Evolutionary conservation across 163 green algal species (phyloP).

Genomic region (Scenedesmus sp.): DNA sequence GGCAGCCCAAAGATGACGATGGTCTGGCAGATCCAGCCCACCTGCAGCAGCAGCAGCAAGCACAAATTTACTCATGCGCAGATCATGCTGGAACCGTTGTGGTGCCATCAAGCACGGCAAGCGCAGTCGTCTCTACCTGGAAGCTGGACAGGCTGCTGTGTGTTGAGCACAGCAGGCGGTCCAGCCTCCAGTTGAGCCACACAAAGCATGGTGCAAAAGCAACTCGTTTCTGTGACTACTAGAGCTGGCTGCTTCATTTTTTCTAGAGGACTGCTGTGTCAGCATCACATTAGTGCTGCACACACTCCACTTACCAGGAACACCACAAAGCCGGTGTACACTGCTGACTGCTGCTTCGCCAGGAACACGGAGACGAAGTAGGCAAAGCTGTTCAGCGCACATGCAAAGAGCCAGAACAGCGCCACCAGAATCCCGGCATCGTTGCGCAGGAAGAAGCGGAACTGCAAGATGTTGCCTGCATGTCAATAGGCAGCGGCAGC

Average conservation of each 20-base stretch:
- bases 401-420: conserved; percentile 46
- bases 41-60: conserved; percentile 5
- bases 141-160: background rate
- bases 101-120: background rate
- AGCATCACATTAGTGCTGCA: background rate
- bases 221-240: no score
- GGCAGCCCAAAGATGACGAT: conserved; percentile 41
- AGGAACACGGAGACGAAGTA: conserved; percentile 51
- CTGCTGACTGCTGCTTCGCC: conserved; percentile 59
- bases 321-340: conserved; percentile 71
- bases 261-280: background rate
- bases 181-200: no score
- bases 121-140: no score
- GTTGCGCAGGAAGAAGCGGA: conserved; percentile 35
- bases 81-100: background rate
- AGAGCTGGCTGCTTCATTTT: no score
- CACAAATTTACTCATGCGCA: background rate
- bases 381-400: conserved; percentile 40
- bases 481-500: background rate
- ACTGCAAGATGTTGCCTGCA: conserved; percentile 44
- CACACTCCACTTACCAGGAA: conserved; percentile 71
- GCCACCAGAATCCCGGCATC: conserved; percentile 29
- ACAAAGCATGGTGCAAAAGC: no score
- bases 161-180: background rate
- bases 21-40: conserved; percentile 73